A percentile compares a stretch with the other conserved stretches of the same genome.
phyloP scores from a whole-genome alignment of 495 filamentous ascomycete genomes.

The Hypoxylon crocopeplum region DNA sequence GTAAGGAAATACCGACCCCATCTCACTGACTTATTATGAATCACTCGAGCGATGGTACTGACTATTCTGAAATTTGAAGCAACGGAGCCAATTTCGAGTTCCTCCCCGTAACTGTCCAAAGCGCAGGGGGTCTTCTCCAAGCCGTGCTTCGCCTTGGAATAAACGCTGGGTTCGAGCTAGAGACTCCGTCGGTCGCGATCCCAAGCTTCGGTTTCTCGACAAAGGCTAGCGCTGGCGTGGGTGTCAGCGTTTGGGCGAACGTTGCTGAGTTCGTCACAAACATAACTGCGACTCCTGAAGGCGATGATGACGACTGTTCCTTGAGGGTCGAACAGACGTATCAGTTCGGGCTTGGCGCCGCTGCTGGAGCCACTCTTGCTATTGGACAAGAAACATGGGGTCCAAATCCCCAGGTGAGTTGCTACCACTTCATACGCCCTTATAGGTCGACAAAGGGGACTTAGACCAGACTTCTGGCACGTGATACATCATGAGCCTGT shows the following conservation, averaged over 20 bases:
- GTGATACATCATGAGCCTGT: too few species aligned
- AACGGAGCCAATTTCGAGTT: constrained; percentile 63
- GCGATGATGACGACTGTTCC: constrained; percentile 48
- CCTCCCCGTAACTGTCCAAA: constrained; percentile 57
- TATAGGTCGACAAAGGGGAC: too few species aligned
- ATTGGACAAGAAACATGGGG: constrained; percentile 56
- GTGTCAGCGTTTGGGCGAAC: constrained; percentile 54
- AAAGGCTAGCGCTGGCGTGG: constrained; percentile 50
- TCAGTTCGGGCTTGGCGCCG: constrained; percentile 56
- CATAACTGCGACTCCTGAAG: constrained; percentile 45
- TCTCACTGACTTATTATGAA: neutral
- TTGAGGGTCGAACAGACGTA: constrained; percentile 55
- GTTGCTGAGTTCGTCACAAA: constrained; percentile 61
- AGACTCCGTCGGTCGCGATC: constrained; percentile 14
- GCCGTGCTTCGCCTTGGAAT: constrained; percentile 55
- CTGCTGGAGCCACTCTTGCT: constrained; percentile 57
- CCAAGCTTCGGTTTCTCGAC: constrained; percentile 7
- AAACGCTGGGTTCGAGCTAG: constrained; percentile 51
- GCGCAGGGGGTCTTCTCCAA: constrained; percentile 48
- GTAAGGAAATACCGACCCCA: constrained; percentile 39
- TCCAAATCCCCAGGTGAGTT: constrained; percentile 41
- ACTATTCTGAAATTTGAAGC: constrained; percentile 33
- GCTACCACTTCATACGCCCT: neutral
- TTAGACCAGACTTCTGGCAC: too few species aligned
- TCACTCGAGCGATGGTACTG: constrained; percentile 1